phyloP scores from a whole-genome alignment of 768 basidiomycete species.

The Kwoniella mangroviensis region DNA sequence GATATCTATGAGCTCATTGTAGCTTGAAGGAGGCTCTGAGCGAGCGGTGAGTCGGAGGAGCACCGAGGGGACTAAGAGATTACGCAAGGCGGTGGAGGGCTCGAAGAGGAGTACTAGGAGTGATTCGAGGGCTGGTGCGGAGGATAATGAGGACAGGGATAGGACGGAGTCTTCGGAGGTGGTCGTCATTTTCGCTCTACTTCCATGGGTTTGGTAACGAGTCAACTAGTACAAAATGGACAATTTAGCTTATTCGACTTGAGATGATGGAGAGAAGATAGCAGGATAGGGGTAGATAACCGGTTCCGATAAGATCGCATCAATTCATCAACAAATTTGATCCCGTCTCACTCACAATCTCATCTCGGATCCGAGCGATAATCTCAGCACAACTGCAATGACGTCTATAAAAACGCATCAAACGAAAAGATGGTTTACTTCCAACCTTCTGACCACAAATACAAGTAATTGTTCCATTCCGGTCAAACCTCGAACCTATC shows the following conservation, averaged over 20 bases:
- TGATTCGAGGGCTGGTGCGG: slow-evolving; percentile 17
- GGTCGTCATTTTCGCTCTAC: not conserved
- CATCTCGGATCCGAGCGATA: slow-evolving; percentile 16
- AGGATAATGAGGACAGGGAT: slow-evolving; percentile 3
- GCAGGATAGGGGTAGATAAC: not conserved
- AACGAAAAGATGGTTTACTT: not conserved
- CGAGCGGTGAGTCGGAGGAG: slow-evolving; percentile 22
- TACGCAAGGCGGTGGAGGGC: slow-evolving; percentile 66
- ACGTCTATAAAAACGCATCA: slow-evolving; percentile 8
- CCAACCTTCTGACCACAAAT: not conserved
- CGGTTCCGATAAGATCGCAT: not conserved
- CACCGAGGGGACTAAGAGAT: slow-evolving; percentile 62
- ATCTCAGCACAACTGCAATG: not conserved
- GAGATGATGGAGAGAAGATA: not conserved
- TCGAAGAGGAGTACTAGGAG: slow-evolving; percentile 67
- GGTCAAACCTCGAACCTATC: not conserved
- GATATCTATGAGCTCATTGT: slow-evolving; percentile 25
- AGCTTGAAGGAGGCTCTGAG: slow-evolving; percentile 58
- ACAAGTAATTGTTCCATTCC: not conserved
- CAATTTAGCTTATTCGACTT: no score
- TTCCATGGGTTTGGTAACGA: not conserved
- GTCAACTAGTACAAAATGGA: not conserved
- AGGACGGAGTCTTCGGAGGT: slow-evolving; percentile 10
- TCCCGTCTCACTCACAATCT: not conserved
- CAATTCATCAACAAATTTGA: not conserved